A percentile compares a stretch with the other conserved stretches of the same genome.
These are phyloP conservation scores for Discostella stelligera DNA, from an alignment of 352 stramenopile genomes.

Conservation along the genomic window DNA sequence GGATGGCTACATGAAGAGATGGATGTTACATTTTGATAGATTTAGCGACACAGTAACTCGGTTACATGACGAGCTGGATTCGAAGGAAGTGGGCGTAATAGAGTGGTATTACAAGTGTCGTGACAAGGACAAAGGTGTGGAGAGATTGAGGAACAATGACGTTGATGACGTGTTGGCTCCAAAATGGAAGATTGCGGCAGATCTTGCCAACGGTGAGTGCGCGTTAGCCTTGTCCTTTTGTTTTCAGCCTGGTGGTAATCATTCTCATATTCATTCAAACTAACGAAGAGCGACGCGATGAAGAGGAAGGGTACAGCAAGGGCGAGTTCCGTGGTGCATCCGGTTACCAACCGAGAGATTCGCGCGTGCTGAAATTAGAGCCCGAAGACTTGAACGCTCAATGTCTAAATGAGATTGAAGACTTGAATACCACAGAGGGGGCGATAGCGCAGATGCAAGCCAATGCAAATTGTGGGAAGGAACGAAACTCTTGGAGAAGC, in stretches of 20 bases:
- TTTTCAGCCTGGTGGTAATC: background rate
- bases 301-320: constrained; percentile 42
- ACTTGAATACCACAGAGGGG: constrained; percentile 54
- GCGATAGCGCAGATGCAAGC: constrained; percentile 47
- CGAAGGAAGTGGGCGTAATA: constrained; percentile 19
- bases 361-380: constrained; percentile 50
- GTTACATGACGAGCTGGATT: constrained; percentile 55
- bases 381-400: constrained; percentile 47
- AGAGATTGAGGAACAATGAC: background rate
- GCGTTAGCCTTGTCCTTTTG: background rate
- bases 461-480: constrained; percentile 14
- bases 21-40: constrained; percentile 23
- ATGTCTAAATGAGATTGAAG: constrained; percentile 55
- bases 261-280: constrained; percentile 3
- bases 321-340: constrained; percentile 47
- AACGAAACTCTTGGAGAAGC: constrained; percentile 34
- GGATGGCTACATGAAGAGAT: constrained; percentile 29
- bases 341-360: constrained; percentile 44
- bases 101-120: constrained; percentile 49
- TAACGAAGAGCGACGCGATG: constrained; percentile 33
- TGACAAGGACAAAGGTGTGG: constrained; percentile 12
- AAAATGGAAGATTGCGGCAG: constrained; percentile 4
- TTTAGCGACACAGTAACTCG: constrained; percentile 36
- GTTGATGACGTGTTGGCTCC: background rate
- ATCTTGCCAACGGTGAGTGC: constrained; percentile 24